These are phyloP conservation scores for Quercus rubra DNA, from an alignment of 306 rosid species.

Conservation along the genomic window DNA sequence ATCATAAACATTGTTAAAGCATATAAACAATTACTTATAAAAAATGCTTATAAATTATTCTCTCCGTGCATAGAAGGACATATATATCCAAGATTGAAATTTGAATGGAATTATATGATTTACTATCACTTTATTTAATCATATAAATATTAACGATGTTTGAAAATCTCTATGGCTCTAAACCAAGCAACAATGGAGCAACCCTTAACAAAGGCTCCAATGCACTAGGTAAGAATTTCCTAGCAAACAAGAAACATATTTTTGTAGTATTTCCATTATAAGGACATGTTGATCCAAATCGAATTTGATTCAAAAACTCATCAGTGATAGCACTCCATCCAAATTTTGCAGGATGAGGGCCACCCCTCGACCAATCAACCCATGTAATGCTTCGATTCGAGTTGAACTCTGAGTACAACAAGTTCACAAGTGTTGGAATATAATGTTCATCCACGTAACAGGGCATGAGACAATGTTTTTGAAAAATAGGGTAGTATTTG, in stretches of 20 bases:
- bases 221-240: conserved; percentile 50
- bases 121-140: not conserved
- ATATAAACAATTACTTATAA: no score
- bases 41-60: no score
- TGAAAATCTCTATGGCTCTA: conserved; percentile 23
- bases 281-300: conserved; percentile 40
- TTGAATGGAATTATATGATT: not conserved
- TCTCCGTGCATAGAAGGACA: no score
- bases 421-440: conserved; percentile 46
- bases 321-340: conserved; percentile 27
- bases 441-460: conserved; percentile 69
- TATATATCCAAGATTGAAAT: no score
- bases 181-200: conserved; percentile 38
- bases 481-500: conserved; percentile 39
- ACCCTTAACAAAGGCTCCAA: conserved; percentile 51
- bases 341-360: conserved; percentile 50
- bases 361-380: conserved; percentile 66
- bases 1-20: no score
- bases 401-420: conserved; percentile 21
- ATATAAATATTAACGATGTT: not conserved
- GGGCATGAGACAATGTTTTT: conserved; percentile 26
- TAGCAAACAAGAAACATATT: conserved; percentile 54
- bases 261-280: conserved; percentile 40
- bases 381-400: conserved; percentile 42
- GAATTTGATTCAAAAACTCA: conserved; percentile 43